Base-by-base conservation (phyloP, 768 basidiomycete genomes). In the Grammothele lineata region DNA sequence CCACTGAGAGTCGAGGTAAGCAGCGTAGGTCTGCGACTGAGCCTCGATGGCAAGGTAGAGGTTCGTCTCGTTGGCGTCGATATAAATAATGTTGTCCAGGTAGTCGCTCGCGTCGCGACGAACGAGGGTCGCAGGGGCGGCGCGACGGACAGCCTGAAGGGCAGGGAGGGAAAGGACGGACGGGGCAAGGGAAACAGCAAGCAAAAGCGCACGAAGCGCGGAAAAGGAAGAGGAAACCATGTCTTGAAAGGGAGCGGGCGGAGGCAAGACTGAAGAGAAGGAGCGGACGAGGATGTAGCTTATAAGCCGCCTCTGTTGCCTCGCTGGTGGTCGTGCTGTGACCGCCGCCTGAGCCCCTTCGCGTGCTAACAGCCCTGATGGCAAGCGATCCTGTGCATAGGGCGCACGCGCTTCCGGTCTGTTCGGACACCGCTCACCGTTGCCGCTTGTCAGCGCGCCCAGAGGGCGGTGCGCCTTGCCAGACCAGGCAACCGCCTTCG, bases 351-450 rank as follows among this genome's bases (percentile, higher is more conserved):
- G 51, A 27, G 35, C 25, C 40, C 40, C n/a, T n/a, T n/a, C n/a
- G n/a, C n/a, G n/a, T n/a, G n/a, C n/a, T n/a, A n/a, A n/a, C n/a
- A n/a, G n/a, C n/a, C n/a, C n/a, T n/a, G n/a, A n/a, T n/a, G n/a
- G n/a, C n/a, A n/a, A n/a, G n/a, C n/a, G n/a, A 47, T 21, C 46
- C 51, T 39, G 51, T 53, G 51, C 48, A 26, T 5, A 22, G 43
- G 21, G 40, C 40, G 42, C 42, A 43, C 32, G 32, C 30, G 19
- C 34, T 17, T 32, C 26, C 48, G 45, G 41, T 43, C 34, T 44
- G 45, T 45, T 48, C 51, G 51, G 51, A n/a, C 46, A 43, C 47
- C 51, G 45, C 51, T 37, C 42, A 30, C 27, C 14, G 27, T n/a
- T n/a, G n/a, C n/a, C n/a, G n/a, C n/a, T n/a, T n/a, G n/a, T n/a